phyloP scores from a whole-genome alignment of 2,329 filamentous ascomycete genomes.

The Drechslerella dactyloides region DNA sequence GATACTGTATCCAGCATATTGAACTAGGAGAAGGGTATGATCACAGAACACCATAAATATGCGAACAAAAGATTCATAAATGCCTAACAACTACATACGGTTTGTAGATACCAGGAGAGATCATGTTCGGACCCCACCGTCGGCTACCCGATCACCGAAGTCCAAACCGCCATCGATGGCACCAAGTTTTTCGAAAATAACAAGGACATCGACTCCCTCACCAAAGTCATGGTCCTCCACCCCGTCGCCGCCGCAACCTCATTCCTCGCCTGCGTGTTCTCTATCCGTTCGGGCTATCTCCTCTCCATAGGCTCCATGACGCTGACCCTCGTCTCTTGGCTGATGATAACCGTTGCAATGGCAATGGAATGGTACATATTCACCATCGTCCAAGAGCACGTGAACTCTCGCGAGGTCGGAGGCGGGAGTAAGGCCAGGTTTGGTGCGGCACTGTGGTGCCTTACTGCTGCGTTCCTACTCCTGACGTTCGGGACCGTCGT shows the following conservation, averaged over 20 bases:
- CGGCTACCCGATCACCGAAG: slow-evolving; percentile 35
- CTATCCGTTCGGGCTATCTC: slow-evolving; percentile 29
- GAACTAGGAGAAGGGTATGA: slow-evolving; percentile 23
- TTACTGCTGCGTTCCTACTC: slow-evolving; percentile 17
- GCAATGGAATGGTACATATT: slow-evolving; percentile 33
- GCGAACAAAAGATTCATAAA: too few relatives aligned
- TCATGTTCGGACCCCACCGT: slow-evolving; percentile 33
- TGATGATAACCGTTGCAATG: slow-evolving; percentile 29
- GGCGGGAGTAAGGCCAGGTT: slow-evolving; percentile 22
- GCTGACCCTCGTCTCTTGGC: slow-evolving; percentile 16
- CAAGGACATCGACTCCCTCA: slow-evolving; percentile 29
- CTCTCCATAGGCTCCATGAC: slow-evolving; percentile 19
- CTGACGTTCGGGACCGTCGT: slow-evolving; percentile 20
- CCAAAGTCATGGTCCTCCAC: slow-evolving; percentile 44
- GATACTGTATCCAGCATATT: slow-evolving; percentile 48
- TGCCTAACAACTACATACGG: neutral
- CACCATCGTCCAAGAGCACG: slow-evolving; percentile 26
- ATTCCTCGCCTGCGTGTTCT: slow-evolving; percentile 26
- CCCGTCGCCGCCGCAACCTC: slow-evolving; percentile 22
- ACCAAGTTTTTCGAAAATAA: slow-evolving; percentile 38
- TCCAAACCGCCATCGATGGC: slow-evolving; percentile 41
- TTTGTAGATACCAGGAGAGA: slow-evolving; percentile 29
- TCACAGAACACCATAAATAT: neutral
- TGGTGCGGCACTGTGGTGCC: slow-evolving; percentile 34
- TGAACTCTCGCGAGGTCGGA: slow-evolving; percentile 25